Evolutionary conservation across 257 asterid genomes (phyloP).

Genomic region (Nicotiana benthamiana): DNA sequence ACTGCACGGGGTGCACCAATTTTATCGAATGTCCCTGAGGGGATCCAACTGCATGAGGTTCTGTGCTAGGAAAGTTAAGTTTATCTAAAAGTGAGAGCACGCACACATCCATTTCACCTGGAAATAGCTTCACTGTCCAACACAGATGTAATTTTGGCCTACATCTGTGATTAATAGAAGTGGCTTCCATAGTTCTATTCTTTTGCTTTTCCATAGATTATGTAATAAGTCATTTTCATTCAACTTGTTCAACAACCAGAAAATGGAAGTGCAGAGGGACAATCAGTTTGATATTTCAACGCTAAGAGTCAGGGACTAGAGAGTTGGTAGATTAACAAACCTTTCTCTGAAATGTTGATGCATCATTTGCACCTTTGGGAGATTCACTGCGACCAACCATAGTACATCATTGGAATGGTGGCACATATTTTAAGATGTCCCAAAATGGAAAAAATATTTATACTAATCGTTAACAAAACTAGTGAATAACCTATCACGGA

Average conservation of each 20-base stretch:
- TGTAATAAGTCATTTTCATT: background rate
- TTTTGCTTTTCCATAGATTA: background rate
- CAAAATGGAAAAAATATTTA: background rate
- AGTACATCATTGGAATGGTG: background rate
- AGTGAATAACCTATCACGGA: background rate
- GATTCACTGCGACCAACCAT: conserved; percentile 68
- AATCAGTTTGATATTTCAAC: background rate
- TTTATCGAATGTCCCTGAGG: background rate
- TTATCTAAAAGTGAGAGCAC: background rate
- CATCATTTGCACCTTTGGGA: conserved; percentile 98
- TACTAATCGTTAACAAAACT: background rate
- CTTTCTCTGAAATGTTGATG: conserved; percentile 98
- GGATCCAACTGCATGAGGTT: background rate
- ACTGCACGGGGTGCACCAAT: background rate
- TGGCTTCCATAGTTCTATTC: background rate
- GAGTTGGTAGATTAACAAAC: conserved; percentile 34
- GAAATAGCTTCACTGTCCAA: background rate
- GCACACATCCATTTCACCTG: background rate
- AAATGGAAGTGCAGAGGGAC: background rate
- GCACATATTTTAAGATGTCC: background rate
- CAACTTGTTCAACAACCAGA: background rate
- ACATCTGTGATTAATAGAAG: background rate
- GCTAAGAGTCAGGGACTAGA: background rate
- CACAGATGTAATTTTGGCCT: background rate
- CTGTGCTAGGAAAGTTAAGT: background rate